A percentile compares a stretch with the other conserved stretches of the same genome.
Evolutionary conservation across 441 rosid genomes (phyloP).

Genomic region (Brassica balearica): DNA sequence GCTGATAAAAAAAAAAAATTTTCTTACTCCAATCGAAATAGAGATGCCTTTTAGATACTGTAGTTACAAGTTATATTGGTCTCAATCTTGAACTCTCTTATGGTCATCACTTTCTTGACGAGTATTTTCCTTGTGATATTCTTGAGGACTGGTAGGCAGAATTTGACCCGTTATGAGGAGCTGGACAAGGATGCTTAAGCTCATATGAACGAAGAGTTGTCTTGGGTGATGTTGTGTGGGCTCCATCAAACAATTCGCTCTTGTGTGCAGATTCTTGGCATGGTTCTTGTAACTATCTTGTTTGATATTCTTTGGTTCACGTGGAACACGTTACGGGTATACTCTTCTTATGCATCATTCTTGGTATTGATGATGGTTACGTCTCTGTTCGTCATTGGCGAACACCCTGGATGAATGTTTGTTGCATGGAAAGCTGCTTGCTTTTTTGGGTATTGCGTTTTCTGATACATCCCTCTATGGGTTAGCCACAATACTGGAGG

Average conservation of each 20-base stretch:
- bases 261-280: slow-evolving; percentile 80
- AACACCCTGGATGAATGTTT: slow-evolving; percentile 62
- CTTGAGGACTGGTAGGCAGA: slow-evolving; percentile 75
- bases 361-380: slow-evolving; percentile 63
- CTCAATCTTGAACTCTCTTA: slow-evolving; percentile 71
- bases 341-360: slow-evolving; percentile 76
- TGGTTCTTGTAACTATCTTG: slow-evolving; percentile 70
- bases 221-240: slow-evolving; percentile 78
- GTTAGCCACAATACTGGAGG: slow-evolving; percentile 76
- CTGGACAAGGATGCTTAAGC: slow-evolving; percentile 52
- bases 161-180: slow-evolving; percentile 65
- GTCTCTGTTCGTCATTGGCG: slow-evolving; percentile 67
- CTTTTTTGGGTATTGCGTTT: slow-evolving; percentile 78
- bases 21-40: slow-evolving; percentile 76
- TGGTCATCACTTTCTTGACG: slow-evolving; percentile 80
- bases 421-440: slow-evolving; percentile 76
- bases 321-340: slow-evolving; percentile 74
- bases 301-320: slow-evolving; percentile 45
- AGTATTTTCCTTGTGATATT: slow-evolving; percentile 75
- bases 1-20: too few relatives aligned
- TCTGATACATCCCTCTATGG: slow-evolving; percentile 69
- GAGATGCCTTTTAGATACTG: slow-evolving; percentile 83
- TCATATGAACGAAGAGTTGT: slow-evolving; percentile 81
- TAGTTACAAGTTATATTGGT: slow-evolving; percentile 88
- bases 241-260: slow-evolving; percentile 66